These are phyloP conservation scores for Trichoderma gamsii DNA, from an alignment of 495 filamentous ascomycete species.

Conservation along the genomic window DNA sequence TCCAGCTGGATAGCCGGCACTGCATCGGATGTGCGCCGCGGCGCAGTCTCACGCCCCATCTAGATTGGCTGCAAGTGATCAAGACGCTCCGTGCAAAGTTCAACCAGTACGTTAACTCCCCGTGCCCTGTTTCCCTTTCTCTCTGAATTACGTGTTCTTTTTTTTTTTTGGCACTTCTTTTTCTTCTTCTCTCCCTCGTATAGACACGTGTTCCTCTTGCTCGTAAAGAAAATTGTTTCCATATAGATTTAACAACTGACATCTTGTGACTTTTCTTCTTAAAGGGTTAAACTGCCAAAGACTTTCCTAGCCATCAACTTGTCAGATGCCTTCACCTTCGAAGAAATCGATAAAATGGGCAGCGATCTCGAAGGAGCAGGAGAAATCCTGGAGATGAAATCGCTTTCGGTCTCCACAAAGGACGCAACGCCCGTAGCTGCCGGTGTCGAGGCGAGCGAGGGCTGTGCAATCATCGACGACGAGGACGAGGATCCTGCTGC, in stretches of 20 bases:
- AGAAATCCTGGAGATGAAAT: conserved; percentile 27
- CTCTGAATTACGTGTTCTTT: conserved; percentile 10
- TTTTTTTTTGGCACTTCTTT: too few species aligned
- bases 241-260: too few species aligned
- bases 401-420: conserved; percentile 9
- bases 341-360: conserved; percentile 42
- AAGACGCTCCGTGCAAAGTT: conserved; percentile 93
- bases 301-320: conserved; percentile 88
- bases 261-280: not conserved
- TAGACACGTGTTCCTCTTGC: too few species aligned
- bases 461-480: not conserved
- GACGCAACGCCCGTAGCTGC: not conserved
- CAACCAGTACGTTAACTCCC: conserved; percentile 61
- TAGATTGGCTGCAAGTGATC: conserved; percentile 91
- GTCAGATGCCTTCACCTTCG: conserved; percentile 60
- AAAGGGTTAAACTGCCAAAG: conserved; percentile 93
- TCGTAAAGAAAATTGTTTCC: too few species aligned
- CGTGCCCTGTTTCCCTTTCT: not conserved
- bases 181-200: not conserved
- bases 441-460: not conserved
- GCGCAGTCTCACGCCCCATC: conserved; percentile 83
- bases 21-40: conserved; percentile 87
- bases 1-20: conserved; percentile 91
- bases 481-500: not conserved
- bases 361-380: conserved; percentile 27